phyloP scores from a whole-genome alignment of 73 alveolate genomes.

The Paraurostyla sp. region DNA sequence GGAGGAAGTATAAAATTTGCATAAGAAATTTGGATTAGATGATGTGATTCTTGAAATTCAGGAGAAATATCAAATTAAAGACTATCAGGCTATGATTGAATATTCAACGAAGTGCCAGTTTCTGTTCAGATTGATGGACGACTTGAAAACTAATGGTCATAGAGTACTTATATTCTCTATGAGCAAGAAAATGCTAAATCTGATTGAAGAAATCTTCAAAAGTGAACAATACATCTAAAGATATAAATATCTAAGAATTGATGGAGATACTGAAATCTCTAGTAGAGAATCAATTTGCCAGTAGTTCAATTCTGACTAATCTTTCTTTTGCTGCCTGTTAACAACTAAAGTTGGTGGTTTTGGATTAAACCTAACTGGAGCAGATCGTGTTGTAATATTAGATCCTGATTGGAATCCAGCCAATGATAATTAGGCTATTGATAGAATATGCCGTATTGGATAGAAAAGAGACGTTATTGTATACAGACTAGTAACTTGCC shows the following conservation, averaged over 20 bases:
- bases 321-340: slow-evolving; percentile 61
- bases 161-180: slow-evolving; percentile 78
- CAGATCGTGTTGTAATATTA: slow-evolving; percentile 81
- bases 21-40: slow-evolving; percentile 54
- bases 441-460: slow-evolving; percentile 83
- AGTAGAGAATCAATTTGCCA: slow-evolving; percentile 77
- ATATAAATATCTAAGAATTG: slow-evolving; percentile 80
- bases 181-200: slow-evolving; percentile 82
- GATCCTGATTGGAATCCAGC: slow-evolving; percentile 94
- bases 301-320: slow-evolving; percentile 73
- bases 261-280: slow-evolving; percentile 80
- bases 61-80: slow-evolving; percentile 29
- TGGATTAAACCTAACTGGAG: slow-evolving; percentile 85
- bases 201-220: slow-evolving; percentile 73
- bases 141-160: slow-evolving; percentile 79
- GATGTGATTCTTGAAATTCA: slow-evolving; percentile 22
- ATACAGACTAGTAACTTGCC: slow-evolving; percentile 78
- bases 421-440: slow-evolving; percentile 86
- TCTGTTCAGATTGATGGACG: slow-evolving; percentile 73
- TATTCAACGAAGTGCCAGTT: slow-evolving; percentile 78
- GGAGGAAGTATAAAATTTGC: background rate
- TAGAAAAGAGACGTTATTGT: slow-evolving; percentile 84
- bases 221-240: slow-evolving; percentile 41
- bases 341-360: slow-evolving; percentile 88
- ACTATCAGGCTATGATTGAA: slow-evolving; percentile 65